Evolutionary conservation across 192 early-diverging fungal species (phyloP).

Genomic region (Diversispora eburnea): DNA sequence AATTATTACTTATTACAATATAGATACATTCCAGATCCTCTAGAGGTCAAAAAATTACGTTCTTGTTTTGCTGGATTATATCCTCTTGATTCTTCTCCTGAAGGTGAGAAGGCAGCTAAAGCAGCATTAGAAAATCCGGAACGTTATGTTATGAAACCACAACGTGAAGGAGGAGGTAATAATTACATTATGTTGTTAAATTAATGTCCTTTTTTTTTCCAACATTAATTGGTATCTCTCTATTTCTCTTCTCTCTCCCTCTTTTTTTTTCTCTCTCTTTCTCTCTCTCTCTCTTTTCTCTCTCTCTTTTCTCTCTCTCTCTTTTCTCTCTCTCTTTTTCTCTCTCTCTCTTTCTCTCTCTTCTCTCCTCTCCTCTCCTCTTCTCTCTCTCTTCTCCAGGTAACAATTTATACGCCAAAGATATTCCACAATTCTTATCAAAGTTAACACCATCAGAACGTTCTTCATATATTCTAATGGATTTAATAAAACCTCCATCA

Average conservation of each 20-base stretch:
- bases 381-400: slow-evolving; percentile 15
- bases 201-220: neutral
- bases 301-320: no score
- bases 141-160: slow-evolving; percentile 89
- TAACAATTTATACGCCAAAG: slow-evolving; percentile 89
- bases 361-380: no score
- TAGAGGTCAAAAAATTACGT: slow-evolving; percentile 52
- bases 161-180: slow-evolving; percentile 89
- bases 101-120: slow-evolving; percentile 64
- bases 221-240: no score
- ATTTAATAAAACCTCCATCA: slow-evolving; percentile 78
- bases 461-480: slow-evolving; percentile 93
- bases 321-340: no score
- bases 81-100: slow-evolving; percentile 69
- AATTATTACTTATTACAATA: neutral
- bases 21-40: slow-evolving; percentile 47
- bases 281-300: no score
- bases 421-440: slow-evolving; percentile 62
- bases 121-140: slow-evolving; percentile 62
- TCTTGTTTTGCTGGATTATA: slow-evolving; percentile 87
- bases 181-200: neutral
- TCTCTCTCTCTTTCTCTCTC: no score
- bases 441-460: slow-evolving; percentile 60
- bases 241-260: no score
- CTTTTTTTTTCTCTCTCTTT: no score